Evolutionary conservation across 2,329 filamentous ascomycete genomes (phyloP).

Genomic region (Venturia aucupariae): DNA sequence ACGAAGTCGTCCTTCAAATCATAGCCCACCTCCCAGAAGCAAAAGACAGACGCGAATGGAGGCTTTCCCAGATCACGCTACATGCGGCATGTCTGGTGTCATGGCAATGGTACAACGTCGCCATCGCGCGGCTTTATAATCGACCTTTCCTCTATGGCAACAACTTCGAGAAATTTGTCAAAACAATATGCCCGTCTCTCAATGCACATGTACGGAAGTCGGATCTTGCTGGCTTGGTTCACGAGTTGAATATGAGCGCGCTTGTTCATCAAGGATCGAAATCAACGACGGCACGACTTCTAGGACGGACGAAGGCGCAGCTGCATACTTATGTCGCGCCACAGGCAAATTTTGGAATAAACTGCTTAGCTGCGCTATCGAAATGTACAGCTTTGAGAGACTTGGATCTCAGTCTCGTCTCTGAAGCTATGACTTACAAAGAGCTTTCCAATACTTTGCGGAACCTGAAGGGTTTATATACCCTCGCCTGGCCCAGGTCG

Average conservation of each 20-base stretch:
- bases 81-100: conserved; percentile 40
- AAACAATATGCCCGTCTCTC: conserved; percentile 45
- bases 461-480: conserved; percentile 35
- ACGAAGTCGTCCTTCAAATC: conserved; percentile 45
- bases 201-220: conserved; percentile 40
- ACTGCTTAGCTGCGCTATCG: conserved; percentile 46
- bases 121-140: conserved; percentile 43
- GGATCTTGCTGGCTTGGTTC: conserved; percentile 42
- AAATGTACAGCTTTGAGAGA: conserved; percentile 43
- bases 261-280: conserved; percentile 53
- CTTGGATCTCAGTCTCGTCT: conserved; percentile 46
- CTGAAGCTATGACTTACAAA: conserved; percentile 40
- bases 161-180: conserved; percentile 45
- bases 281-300: conserved; percentile 46
- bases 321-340: conserved; percentile 49
- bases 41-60: neutral
- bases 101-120: conserved; percentile 31
- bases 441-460: conserved; percentile 42
- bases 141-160: conserved; percentile 42
- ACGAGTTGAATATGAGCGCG: conserved; percentile 41
- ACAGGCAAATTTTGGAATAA: conserved; percentile 47
- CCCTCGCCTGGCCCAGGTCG: conserved; percentile 38
- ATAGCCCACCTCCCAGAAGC: conserved; percentile 31
- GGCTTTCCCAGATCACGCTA: conserved; percentile 36
- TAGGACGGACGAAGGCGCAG: conserved; percentile 43